Evolutionary conservation across 108 stramenopile genomes (phyloP).

Genomic region (Conticribra guillardii): DNA sequence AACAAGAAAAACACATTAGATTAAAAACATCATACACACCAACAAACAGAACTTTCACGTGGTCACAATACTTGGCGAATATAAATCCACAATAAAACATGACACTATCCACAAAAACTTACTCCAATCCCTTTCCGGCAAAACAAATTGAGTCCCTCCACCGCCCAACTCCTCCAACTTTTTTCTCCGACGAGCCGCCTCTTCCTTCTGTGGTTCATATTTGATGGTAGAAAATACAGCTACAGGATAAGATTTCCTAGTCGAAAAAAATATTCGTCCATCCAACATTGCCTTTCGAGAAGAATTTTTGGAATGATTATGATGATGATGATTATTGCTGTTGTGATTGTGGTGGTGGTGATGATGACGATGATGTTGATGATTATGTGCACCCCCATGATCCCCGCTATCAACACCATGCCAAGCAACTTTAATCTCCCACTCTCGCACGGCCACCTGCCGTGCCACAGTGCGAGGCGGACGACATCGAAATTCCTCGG

Average conservation of each 20-base stretch:
- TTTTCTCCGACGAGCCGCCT: conserved; percentile 69
- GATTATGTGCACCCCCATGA: conserved; percentile 3
- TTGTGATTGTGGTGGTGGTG: background rate
- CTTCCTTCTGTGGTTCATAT: conserved; percentile 89
- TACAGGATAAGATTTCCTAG: conserved; percentile 72
- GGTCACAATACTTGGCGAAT: too few species aligned
- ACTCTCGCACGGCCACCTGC: conserved; percentile 70
- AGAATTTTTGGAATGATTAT: conserved; percentile 5
- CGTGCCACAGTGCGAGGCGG: conserved; percentile 63
- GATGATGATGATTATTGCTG: background rate
- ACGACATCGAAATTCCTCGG: conserved; percentile 47
- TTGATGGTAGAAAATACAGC: conserved; percentile 75
- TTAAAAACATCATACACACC: background rate
- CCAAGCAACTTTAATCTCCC: conserved; percentile 71
- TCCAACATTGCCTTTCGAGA: conserved; percentile 64
- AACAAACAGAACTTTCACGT: too few species aligned
- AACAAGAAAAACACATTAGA: background rate
- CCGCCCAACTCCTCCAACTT: conserved; percentile 88
- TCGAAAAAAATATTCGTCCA: conserved; percentile 80
- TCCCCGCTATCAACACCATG: conserved; percentile 37
- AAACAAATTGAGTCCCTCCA: conserved; percentile 84
- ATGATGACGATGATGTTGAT: conserved; percentile 1
- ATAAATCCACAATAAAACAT: too few species aligned
- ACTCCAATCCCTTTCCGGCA: conserved; percentile 85
- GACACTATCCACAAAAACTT: too few species aligned